A percentile compares a stretch with the other conserved stretches of the same genome.
Evolutionary conservation across 2,329 filamentous ascomycete genomes (phyloP).

Genomic region (Exophiala spinifera): DNA sequence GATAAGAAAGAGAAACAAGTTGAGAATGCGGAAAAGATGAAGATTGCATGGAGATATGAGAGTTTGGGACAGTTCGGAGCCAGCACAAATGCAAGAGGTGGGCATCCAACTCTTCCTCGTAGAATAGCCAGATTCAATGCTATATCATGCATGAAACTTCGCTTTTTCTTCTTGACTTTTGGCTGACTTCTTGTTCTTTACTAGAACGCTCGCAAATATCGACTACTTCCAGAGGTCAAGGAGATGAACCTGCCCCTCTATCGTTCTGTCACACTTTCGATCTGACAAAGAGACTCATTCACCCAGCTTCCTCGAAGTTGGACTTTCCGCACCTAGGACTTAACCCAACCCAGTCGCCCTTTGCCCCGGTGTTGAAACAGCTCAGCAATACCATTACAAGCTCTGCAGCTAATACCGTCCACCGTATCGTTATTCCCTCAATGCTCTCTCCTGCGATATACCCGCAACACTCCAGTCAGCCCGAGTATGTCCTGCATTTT

Average conservation of each 20-base stretch:
- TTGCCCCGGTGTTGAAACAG: conserved; percentile 62
- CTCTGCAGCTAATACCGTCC: conserved; percentile 58
- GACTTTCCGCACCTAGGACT: conserved; percentile 50
- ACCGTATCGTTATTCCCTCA: conserved; percentile 80
- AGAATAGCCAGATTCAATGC: conserved; percentile 25
- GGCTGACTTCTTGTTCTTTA: conserved; percentile 13
- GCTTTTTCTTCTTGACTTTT: background rate
- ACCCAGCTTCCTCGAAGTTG: conserved; percentile 52
- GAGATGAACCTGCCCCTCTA: conserved; percentile 33
- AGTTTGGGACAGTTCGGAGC: conserved; percentile 68
- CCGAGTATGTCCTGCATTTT: conserved; percentile 73
- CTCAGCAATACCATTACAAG: conserved; percentile 54
- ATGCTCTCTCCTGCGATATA: conserved; percentile 86
- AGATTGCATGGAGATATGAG: conserved; percentile 98
- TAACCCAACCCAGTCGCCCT: conserved; percentile 49
- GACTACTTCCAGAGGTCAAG: conserved; percentile 40
- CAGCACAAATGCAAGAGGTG: conserved; percentile 59
- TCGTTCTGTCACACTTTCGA: conserved; percentile 72
- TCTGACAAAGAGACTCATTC: conserved; percentile 62
- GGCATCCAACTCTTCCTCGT: conserved; percentile 33
- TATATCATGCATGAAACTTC: conserved; percentile 6
- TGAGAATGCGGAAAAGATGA: conserved; percentile 74
- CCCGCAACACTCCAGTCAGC: conserved; percentile 64
- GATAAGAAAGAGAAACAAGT: conserved; percentile 45
- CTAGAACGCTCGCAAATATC: conserved; percentile 31